These are phyloP conservation scores for Fragaria iinumae DNA, from an alignment of 306 rosid species.

Conservation along the genomic window DNA sequence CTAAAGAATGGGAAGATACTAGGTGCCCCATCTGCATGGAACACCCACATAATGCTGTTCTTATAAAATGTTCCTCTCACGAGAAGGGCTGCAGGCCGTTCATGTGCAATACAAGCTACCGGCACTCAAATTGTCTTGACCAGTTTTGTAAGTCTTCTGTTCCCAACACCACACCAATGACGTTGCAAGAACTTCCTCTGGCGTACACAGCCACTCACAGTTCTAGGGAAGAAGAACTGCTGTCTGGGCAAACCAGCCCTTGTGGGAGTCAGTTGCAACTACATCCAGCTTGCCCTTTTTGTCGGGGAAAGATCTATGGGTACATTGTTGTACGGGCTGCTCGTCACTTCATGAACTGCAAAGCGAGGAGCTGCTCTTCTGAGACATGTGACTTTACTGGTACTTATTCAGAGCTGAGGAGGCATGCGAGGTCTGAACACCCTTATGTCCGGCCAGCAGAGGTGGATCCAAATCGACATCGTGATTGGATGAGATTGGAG, in stretches of 20 bases:
- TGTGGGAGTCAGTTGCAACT: conserved; percentile 37
- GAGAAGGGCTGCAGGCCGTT: conserved; percentile 72
- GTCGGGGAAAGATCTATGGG: conserved; percentile 79
- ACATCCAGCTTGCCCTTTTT: conserved; percentile 69
- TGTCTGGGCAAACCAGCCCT: conserved; percentile 32
- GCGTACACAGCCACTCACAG: conserved; percentile 37
- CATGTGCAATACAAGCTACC: conserved; percentile 80
- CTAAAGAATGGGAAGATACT: conserved; percentile 74
- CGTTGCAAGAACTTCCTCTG: conserved; percentile 55
- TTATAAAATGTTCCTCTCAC: conserved; percentile 68
- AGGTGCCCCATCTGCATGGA: conserved; percentile 87
- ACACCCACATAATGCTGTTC: conserved; percentile 73
- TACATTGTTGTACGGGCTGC: conserved; percentile 59
- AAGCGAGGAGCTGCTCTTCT: conserved; percentile 65
- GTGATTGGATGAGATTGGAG: conserved; percentile 72
- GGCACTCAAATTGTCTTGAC: conserved; percentile 87
- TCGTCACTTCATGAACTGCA: conserved; percentile 60
- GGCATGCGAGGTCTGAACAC: conserved; percentile 79
- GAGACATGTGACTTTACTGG: conserved; percentile 70
- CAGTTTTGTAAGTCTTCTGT: conserved; percentile 71
- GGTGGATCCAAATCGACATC: conserved; percentile 53
- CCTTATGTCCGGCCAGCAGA: conserved; percentile 70
- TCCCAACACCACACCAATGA: conserved; percentile 42
- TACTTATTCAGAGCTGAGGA: conserved; percentile 67
- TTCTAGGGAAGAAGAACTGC: conserved; percentile 34